Evolutionary conservation across 805 yeast species (phyloP).

Genomic region (Lipomyces anomalus): DNA sequence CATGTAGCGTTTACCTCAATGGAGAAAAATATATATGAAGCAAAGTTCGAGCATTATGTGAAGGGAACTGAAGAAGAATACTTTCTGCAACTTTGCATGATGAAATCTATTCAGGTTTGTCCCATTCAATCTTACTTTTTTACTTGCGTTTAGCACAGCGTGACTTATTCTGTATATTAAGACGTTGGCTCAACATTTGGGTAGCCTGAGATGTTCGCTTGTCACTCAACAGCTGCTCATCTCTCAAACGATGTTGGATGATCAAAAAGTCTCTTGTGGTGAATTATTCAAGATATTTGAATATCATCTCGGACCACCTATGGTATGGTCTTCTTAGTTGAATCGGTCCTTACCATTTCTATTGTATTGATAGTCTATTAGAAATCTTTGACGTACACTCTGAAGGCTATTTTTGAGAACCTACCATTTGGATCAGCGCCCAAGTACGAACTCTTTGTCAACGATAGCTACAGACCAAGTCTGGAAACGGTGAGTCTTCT

Average conservation of each 20-base stretch:
- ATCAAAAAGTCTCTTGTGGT: constrained; percentile 16
- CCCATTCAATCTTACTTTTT: too few relatives aligned
- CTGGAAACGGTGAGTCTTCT: constrained; percentile 9
- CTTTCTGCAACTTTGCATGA: constrained; percentile 41
- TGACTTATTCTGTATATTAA: too few relatives aligned
- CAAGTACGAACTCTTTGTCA: constrained; percentile 35
- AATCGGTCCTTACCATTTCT: too few relatives aligned
- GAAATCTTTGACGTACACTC: constrained; percentile 26
- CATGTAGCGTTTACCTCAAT: constrained; percentile 28
- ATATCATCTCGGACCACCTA: constrained; percentile 64
- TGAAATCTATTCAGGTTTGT: constrained; percentile 46
- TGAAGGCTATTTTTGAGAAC: constrained; percentile 54
- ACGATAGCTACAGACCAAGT: constrained; percentile 37
- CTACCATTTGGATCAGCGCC: constrained; percentile 46
- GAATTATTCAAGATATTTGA: constrained; percentile 64
- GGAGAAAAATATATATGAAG: constrained; percentile 46
- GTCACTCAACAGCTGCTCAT: constrained; percentile 46
- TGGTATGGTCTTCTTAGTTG: constrained; percentile 55
- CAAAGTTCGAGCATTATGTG: constrained; percentile 53
- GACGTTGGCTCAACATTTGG: constrained; percentile 53
- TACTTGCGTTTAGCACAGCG: too few relatives aligned
- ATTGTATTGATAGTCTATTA: neutral
- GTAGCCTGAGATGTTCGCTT: constrained; percentile 63
- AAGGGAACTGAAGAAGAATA: constrained; percentile 55
- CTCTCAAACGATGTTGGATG: constrained; percentile 2